Percentiles rank a stretch among this genome's conserved stretches.
phyloP scores from a whole-genome alignment of 106 monocot genomes.

The Narthecium ossifragum region DNA sequence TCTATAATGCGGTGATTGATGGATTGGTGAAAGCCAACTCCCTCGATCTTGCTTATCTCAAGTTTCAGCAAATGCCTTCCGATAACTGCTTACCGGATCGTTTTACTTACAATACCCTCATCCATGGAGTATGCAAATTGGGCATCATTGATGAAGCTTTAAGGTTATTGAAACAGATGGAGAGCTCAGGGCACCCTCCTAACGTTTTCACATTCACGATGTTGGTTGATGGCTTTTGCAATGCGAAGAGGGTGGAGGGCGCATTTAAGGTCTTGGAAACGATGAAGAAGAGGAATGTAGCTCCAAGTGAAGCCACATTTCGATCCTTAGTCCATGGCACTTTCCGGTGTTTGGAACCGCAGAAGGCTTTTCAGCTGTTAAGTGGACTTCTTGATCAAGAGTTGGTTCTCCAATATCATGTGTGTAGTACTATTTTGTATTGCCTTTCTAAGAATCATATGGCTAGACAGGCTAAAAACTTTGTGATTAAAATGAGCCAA shows the following conservation, averaged over 20 bases:
- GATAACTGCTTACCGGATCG: slow-evolving; percentile 67
- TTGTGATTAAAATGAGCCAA: slow-evolving; percentile 28
- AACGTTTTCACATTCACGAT: slow-evolving; percentile 93
- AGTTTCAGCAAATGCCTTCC: slow-evolving; percentile 93
- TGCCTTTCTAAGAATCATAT: slow-evolving; percentile 69
- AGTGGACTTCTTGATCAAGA: slow-evolving; percentile 32
- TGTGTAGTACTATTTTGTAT: slow-evolving; percentile 46
- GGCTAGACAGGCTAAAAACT: slow-evolving; percentile 41
- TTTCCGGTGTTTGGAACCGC: slow-evolving; percentile 40
- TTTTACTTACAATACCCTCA: slow-evolving; percentile 85
- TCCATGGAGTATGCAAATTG: slow-evolving; percentile 79
- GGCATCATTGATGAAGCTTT: slow-evolving; percentile 79
- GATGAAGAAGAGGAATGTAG: slow-evolving; percentile 59
- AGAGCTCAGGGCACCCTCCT: slow-evolving; percentile 27
- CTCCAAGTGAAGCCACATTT: slow-evolving; percentile 66
- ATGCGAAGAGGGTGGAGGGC: slow-evolving; percentile 57
- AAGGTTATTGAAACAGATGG: slow-evolving; percentile 79
- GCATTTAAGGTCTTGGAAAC: slow-evolving; percentile 46
- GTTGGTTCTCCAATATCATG: slow-evolving; percentile 10
- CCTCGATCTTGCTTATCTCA: slow-evolving; percentile 77
- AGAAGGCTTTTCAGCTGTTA: slow-evolving; percentile 42
- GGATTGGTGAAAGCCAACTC: slow-evolving; percentile 65
- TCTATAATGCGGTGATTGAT: slow-evolving; percentile 81
- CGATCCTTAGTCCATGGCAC: slow-evolving; percentile 69
- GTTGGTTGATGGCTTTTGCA: slow-evolving; percentile 86